Evolutionary conservation across 176 grass and related monocot genomes (phyloP).

Genomic region (Elymus sibiricus): DNA sequence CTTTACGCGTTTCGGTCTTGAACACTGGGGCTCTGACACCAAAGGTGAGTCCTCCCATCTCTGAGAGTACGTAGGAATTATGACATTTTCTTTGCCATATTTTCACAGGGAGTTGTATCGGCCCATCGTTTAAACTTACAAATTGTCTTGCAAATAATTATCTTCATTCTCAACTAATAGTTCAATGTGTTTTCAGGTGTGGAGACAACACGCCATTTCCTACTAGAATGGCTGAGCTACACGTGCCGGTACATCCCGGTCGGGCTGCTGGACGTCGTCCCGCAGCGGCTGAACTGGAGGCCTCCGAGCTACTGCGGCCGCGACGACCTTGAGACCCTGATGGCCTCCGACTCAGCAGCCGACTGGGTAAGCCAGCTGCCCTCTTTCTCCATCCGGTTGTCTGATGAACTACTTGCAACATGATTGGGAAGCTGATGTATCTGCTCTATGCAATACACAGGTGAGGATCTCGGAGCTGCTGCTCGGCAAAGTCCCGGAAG

Average conservation of each 20-base stretch:
- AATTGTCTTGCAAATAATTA: not conserved
- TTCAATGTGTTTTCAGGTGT: conserved; percentile 46
- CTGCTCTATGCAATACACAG: conserved; percentile 25
- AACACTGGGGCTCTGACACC: conserved; percentile 92
- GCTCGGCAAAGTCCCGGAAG: conserved; percentile 86
- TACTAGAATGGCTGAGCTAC: conserved; percentile 92
- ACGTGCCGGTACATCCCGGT: conserved; percentile 78
- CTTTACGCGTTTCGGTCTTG: conserved; percentile 66
- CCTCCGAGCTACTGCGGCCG: conserved; percentile 74
- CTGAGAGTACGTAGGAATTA: not conserved
- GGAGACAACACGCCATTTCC: conserved; percentile 87
- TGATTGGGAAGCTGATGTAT: not conserved
- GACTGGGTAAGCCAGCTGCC: conserved; percentile 63
- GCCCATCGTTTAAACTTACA: not conserved
- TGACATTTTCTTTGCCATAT: not conserved
- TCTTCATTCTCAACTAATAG: not conserved
- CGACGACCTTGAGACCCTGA: conserved; percentile 90
- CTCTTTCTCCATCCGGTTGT: not conserved
- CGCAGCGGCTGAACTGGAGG: conserved; percentile 86
- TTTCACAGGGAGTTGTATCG: not conserved
- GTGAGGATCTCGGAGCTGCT: conserved; percentile 92
- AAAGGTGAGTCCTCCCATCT: conserved; percentile 52
- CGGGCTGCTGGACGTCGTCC: conserved; percentile 76
- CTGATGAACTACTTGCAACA: not conserved
- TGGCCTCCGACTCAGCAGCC: conserved; percentile 91